These are phyloP conservation scores for Blastosporella zonata DNA, from an alignment of 1,284 basidiomycete genomes.

Conservation along the genomic window DNA sequence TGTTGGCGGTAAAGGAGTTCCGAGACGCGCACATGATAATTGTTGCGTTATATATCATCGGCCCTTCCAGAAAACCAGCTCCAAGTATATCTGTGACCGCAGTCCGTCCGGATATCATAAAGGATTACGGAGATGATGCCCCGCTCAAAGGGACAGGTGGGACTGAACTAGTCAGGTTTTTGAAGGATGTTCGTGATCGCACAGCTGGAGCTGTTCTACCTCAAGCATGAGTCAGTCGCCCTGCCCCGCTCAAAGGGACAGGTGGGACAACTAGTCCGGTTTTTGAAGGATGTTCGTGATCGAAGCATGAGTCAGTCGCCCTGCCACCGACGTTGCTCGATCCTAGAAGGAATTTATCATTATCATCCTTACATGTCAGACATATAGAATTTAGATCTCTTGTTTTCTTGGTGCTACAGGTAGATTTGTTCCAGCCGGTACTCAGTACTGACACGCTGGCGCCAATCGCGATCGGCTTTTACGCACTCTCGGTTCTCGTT, in stretches of 20 bases:
- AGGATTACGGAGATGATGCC: conserved; percentile 16
- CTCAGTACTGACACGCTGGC: no score
- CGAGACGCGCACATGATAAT: conserved; percentile 88
- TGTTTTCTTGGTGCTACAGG: no score
- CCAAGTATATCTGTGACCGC: conserved; percentile 16
- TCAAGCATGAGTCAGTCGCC: background rate
- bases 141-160: conserved; percentile 80
- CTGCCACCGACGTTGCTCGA: no score
- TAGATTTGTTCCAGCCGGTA: no score
- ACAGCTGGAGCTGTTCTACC: conserved; percentile 50
- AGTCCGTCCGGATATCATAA: conserved; percentile 17
- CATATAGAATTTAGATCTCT: no score
- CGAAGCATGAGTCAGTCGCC: conserved; percentile 31
- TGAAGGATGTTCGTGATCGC: conserved; percentile 79
- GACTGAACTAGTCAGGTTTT: conserved; percentile 76
- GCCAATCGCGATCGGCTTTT: no score
- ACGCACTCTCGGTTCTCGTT: no score
- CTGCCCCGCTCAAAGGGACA: conserved; percentile 63
- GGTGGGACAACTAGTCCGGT: conserved; percentile 85
- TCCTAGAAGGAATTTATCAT: no score
- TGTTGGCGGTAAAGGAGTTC: conserved; percentile 75
- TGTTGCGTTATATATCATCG: conserved; percentile 84
- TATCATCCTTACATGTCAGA: no score
- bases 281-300: conserved; percentile 80
- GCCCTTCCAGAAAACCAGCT: conserved; percentile 49